These are phyloP conservation scores for Cudoniella acicularis DNA, from an alignment of 495 filamentous ascomycete genomes.

Conservation along the genomic window DNA sequence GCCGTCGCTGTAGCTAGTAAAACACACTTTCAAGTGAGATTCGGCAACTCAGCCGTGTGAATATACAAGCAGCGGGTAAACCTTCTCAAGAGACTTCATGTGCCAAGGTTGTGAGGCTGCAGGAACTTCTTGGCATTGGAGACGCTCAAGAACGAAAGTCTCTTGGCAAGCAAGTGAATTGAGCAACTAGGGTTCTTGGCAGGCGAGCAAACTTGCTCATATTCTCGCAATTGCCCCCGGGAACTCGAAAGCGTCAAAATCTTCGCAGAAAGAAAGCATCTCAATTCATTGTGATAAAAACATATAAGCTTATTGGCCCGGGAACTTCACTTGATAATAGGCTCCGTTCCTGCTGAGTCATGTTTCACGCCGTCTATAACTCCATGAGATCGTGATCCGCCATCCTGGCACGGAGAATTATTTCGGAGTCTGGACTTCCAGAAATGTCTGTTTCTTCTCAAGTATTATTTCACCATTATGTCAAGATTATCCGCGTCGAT, in stretches of 20 bases:
- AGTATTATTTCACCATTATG: too few relatives aligned
- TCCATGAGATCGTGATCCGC: too few relatives aligned
- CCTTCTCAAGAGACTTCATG: slow-evolving; percentile 6
- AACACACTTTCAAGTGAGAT: neutral
- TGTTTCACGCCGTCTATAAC: too few relatives aligned
- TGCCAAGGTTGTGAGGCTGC: slow-evolving; percentile 12
- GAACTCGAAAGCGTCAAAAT: too few relatives aligned
- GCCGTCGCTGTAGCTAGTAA: neutral
- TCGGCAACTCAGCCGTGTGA: neutral
- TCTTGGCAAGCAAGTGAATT: neutral
- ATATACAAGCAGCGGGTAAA: neutral
- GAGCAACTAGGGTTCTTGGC: neutral
- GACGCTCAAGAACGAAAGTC: neutral
- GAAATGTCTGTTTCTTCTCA: too few relatives aligned
- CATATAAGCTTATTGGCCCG: neutral
- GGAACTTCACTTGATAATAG: neutral
- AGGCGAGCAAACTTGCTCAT: slow-evolving; percentile 13
- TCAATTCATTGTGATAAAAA: neutral
- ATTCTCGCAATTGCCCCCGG: slow-evolving; percentile 8
- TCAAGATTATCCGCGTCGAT: too few relatives aligned
- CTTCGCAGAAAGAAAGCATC: neutral
- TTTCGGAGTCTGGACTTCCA: too few relatives aligned
- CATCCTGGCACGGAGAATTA: too few relatives aligned
- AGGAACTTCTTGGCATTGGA: slow-evolving; percentile 1
- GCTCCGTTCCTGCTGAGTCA: neutral